These are phyloP conservation scores for Plectosphaerella plurivora DNA, from an alignment of 2,329 filamentous ascomycete genomes.

Conservation along the genomic window DNA sequence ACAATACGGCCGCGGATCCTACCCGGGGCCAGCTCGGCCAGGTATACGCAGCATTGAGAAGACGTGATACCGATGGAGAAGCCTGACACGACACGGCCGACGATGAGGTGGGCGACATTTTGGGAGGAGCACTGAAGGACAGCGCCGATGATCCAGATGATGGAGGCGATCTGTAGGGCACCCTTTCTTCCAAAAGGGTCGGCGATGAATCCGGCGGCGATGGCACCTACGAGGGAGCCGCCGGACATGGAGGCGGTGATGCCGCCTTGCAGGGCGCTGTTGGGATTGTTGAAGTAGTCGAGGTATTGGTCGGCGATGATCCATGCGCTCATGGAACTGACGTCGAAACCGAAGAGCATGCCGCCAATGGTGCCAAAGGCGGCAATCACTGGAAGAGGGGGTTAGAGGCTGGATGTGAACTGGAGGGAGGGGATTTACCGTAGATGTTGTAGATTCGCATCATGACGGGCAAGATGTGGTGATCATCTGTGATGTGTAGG, in stretches of 20 bases:
- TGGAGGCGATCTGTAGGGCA: conserved; percentile 37
- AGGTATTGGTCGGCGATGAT: conserved; percentile 47
- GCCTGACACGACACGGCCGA: conserved; percentile 57
- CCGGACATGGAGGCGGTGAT: conserved; percentile 49
- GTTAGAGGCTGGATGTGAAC: background rate
- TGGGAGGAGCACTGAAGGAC: conserved; percentile 55
- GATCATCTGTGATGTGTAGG: background rate
- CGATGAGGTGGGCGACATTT: conserved; percentile 50
- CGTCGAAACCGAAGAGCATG: conserved; percentile 50
- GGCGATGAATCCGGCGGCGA: conserved; percentile 42
- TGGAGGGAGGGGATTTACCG: conserved; percentile 14
- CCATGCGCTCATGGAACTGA: conserved; percentile 54
- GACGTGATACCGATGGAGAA: conserved; percentile 63
- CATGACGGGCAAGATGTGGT: conserved; percentile 16
- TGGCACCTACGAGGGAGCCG: conserved; percentile 45
- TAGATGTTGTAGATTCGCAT: conserved; percentile 32
- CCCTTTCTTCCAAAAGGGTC: conserved; percentile 43
- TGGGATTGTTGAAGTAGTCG: conserved; percentile 45
- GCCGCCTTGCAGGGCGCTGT: conserved; percentile 41
- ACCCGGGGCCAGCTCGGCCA: conserved; percentile 60
- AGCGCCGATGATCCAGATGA: conserved; percentile 53
- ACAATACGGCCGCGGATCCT: conserved; percentile 60
- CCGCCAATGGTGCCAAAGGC: conserved; percentile 36
- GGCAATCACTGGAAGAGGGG: conserved; percentile 21
- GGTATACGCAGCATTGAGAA: conserved; percentile 64